Evolutionary conservation across 805 yeast species (phyloP).

Genomic region (Komagataella mondaviorum): DNA sequence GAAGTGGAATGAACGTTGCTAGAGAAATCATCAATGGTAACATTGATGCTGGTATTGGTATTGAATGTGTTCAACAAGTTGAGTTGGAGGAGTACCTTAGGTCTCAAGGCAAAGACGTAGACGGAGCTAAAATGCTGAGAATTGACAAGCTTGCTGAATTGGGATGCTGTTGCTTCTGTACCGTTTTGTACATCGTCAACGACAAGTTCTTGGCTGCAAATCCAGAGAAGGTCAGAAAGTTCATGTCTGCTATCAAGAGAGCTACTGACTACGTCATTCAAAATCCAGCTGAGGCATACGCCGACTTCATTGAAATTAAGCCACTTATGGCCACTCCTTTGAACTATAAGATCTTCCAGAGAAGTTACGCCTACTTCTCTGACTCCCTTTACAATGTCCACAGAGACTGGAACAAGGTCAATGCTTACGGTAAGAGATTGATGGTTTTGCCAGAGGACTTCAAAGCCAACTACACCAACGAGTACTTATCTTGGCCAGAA

Average conservation of each 20-base stretch:
- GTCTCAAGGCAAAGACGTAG: conserved; percentile 25
- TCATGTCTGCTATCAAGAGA: conserved; percentile 33
- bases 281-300: conserved; percentile 31
- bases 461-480: conserved; percentile 35
- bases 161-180: conserved; percentile 48
- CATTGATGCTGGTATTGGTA: conserved; percentile 46
- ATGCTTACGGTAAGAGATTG: conserved; percentile 40
- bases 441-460: conserved; percentile 36
- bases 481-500: conserved; percentile 34
- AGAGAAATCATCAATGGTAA: conserved; percentile 39
- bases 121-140: conserved; percentile 41
- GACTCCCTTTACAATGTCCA: conserved; percentile 37
- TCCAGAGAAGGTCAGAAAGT: conserved; percentile 29
- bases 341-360: conserved; percentile 31
- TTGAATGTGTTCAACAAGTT: conserved; percentile 47
- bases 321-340: conserved; percentile 28
- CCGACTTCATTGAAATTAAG: conserved; percentile 30
- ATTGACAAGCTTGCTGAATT: conserved; percentile 41
- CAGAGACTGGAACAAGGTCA: conserved; percentile 45
- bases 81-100: conserved; percentile 37
- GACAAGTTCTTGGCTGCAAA: conserved; percentile 32
- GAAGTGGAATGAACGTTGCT: conserved; percentile 50
- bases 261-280: conserved; percentile 35
- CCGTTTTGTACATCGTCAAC: conserved; percentile 38
- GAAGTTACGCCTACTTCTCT: conserved; percentile 43